Percentiles rank a stretch among this genome's conserved stretches.
Conservation (phyloP, 176 grass and related monocot genomes). For the Lolium perenne region DNA sequence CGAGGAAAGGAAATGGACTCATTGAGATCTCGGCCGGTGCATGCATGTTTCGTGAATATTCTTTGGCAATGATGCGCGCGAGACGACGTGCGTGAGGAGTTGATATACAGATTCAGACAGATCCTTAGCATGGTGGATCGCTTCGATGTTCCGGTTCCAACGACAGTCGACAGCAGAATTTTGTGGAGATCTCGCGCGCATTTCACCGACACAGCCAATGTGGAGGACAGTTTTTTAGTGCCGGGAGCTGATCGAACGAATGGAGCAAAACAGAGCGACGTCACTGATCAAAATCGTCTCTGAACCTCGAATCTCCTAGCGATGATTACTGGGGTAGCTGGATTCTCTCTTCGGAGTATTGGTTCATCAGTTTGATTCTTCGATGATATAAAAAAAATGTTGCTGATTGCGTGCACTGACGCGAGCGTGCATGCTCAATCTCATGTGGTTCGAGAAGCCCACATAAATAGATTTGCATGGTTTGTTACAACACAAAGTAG, state of each 20-base stretch:
- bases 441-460: too few species aligned
- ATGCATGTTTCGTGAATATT: not conserved
- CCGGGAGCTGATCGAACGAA: not conserved
- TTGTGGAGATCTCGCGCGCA: not conserved
- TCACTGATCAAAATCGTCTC: slow-evolving; percentile 1
- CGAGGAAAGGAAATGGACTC: slow-evolving; percentile 11
- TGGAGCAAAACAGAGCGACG: slow-evolving; percentile 11
- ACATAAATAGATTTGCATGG: too few species aligned
- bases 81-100: not conserved
- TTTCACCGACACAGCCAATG: too few species aligned
- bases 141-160: not conserved
- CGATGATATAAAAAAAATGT: too few species aligned
- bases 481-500: too few species aligned
- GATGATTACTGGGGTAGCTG: too few species aligned
- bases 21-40: not conserved
- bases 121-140: not conserved
- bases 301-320: not conserved
- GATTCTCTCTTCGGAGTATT: not conserved
- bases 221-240: too few species aligned
- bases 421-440: too few species aligned
- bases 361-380: not conserved
- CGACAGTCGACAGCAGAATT: not conserved
- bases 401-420: too few species aligned
- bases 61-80: not conserved
- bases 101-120: slow-evolving; percentile 3